Conservation (phyloP, 108 stramenopile species). For the Ochromonas danica region DNA sequence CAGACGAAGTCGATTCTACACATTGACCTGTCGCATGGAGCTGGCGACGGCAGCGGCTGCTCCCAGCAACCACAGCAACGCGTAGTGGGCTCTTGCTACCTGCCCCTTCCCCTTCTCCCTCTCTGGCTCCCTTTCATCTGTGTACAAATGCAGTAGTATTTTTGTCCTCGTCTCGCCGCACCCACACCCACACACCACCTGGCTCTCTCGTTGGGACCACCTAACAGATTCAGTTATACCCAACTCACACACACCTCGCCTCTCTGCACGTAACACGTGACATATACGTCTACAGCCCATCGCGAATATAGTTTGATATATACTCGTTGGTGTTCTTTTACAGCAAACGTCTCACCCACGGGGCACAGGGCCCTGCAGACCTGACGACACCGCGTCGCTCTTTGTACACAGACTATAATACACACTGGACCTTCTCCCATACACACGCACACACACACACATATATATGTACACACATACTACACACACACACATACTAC, state of each 20-base stretch:
- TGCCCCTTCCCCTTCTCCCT: slow-evolving; percentile 8
- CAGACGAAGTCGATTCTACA: slow-evolving; percentile 15
- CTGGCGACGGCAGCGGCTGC: slow-evolving; percentile 8
- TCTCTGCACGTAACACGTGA: slow-evolving; percentile 14
- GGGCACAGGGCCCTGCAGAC: slow-evolving; percentile 12
- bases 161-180: slow-evolving; percentile 13
- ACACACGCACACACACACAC: not conserved
- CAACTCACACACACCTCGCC: slow-evolving; percentile 5
- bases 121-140: slow-evolving; percentile 13
- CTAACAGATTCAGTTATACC: slow-evolving; percentile 16
- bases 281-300: slow-evolving; percentile 15
- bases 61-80: slow-evolving; percentile 5
- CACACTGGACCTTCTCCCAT: slow-evolving; percentile 13
- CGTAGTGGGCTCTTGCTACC: slow-evolving; percentile 13
- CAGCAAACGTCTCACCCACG: slow-evolving; percentile 13
- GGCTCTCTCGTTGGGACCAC: slow-evolving; percentile 12
- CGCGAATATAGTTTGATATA: not conserved
- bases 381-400: slow-evolving; percentile 12
- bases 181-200: not conserved
- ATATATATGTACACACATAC: not conserved
- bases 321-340: slow-evolving; percentile 16
- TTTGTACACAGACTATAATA: slow-evolving; percentile 17
- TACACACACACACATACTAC: not conserved
- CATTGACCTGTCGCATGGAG: slow-evolving; percentile 9
- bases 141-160: slow-evolving; percentile 17